Base-by-base conservation (phyloP, 805 yeast species). In the Saccharomycopsis amapae region DNA sequence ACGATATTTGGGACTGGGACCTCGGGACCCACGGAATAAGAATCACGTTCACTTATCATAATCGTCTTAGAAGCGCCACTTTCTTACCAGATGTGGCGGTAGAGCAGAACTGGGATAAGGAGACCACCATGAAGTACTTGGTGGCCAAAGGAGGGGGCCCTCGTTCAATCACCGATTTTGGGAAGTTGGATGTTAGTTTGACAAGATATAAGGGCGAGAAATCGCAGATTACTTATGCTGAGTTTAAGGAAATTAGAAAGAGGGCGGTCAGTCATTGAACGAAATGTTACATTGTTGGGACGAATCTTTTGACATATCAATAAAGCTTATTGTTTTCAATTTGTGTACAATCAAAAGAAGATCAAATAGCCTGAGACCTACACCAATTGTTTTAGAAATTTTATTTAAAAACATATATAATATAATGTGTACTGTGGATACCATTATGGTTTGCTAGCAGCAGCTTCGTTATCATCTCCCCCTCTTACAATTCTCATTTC, bases 1-100 rank as follows among this genome's bases (percentile, higher is more conserved):
- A 57, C 0, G 76, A 75, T 49, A 72, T 79, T 0, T 62, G 69
- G 41, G 84, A 85, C 56, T 93, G 97, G 97, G 70, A 62, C 5
- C 60, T 90, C 39, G 97, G 98, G 0, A 59, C 57, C 12, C 93
- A 93, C 61, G 98, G 98, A 0, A 73, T 93, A 17, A 71, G 78
- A 45, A 72, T 88, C 4, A 59, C 64, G 15, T 77, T 86, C 54
- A 58, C 58, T 9, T 56, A 64, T 18, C 54, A 58, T 5, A 71
- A 73, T 1, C 57, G 63, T 3, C 49, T 58, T 0, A 71, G 67
- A 24, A 75, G 81, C 41, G 87, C 97, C 0, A 93, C 97, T 0
- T 93, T 87, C 55, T 64, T 93, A 34, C 98, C 98, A 0, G 84
- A 79, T 35, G 97, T 93, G 1, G 95, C 96, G 19, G 71, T 66